Percentiles rank a stretch among this genome's conserved stretches.
Evolutionary conservation across 2,329 filamentous ascomycete species (phyloP).

Genomic region (Trichoderma sp.): DNA sequence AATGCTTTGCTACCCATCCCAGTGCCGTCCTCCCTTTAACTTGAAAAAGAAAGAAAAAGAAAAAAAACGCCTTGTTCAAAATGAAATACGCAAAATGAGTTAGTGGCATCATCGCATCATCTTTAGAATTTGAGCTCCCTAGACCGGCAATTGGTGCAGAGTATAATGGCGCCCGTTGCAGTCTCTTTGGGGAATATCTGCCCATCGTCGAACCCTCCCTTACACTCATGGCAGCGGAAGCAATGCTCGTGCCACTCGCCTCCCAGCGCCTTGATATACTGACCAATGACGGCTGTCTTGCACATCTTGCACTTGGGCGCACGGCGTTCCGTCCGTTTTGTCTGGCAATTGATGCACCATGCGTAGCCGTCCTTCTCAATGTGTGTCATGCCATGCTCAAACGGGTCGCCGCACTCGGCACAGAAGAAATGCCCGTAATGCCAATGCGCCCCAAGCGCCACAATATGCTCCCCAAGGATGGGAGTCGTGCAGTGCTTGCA

Average conservation of each 20-base stretch:
- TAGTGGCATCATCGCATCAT: constrained; percentile 9
- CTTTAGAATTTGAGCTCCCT: constrained; percentile 57
- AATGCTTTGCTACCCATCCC: not conserved
- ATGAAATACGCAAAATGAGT: constrained; percentile 21
- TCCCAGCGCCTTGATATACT: constrained; percentile 86
- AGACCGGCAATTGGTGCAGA: constrained; percentile 63
- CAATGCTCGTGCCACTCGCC: constrained; percentile 93
- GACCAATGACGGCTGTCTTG: constrained; percentile 79
- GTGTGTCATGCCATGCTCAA: constrained; percentile 68
- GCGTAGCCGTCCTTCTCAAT: constrained; percentile 97
- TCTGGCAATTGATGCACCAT: constrained; percentile 94
- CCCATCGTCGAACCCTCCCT: constrained; percentile 62
- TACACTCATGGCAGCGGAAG: constrained; percentile 74
- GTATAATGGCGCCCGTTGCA: constrained; percentile 50
- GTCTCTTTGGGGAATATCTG: constrained; percentile 64
- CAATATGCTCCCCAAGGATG: constrained; percentile 91
- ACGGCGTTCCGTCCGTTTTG: constrained; percentile 83
- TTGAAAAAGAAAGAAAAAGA: not conserved
- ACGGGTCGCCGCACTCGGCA: constrained; percentile 96
- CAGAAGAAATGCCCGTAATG: constrained; percentile 99
- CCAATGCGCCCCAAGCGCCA: constrained; percentile 94
- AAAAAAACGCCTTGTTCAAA: constrained; percentile 13
- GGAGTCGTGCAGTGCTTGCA: constrained; percentile 97
- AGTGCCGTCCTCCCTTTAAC: constrained; percentile 2
- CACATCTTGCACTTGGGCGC: constrained; percentile 88